Evolutionary conservation across 2,329 filamentous ascomycete genomes (phyloP).

Genomic region (Xylariomycetidae sp.): DNA sequence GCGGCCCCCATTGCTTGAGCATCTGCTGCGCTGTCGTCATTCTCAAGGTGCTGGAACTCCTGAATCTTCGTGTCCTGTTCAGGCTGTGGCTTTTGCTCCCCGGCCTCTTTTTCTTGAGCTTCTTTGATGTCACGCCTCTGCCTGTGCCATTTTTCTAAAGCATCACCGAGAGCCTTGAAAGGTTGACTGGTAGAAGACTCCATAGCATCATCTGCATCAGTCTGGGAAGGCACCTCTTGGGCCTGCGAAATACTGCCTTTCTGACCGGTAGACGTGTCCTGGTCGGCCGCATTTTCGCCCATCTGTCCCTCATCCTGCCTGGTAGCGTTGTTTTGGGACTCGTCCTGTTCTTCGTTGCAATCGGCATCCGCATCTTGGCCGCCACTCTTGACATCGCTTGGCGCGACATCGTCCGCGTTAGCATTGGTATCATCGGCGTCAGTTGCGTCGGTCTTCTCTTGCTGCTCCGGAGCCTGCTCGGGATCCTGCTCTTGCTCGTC

Average conservation of each 20-base stretch:
- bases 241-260: slow-evolving; percentile 49
- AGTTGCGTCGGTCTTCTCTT: slow-evolving; percentile 23
- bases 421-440: slow-evolving; percentile 40
- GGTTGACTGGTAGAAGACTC: slow-evolving; percentile 54
- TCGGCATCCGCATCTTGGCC: slow-evolving; percentile 62
- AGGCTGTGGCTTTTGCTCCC: slow-evolving; percentile 45
- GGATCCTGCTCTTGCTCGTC: slow-evolving; percentile 26
- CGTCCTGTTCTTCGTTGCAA: slow-evolving; percentile 55
- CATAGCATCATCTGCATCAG: slow-evolving; percentile 35
- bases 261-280: slow-evolving; percentile 57
- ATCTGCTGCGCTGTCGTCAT: slow-evolving; percentile 76
- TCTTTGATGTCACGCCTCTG: slow-evolving; percentile 78
- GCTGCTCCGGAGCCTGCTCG: slow-evolving; percentile 25
- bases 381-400: slow-evolving; percentile 57
- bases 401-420: slow-evolving; percentile 55
- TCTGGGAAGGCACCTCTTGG: slow-evolving; percentile 36
- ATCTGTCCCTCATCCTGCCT: slow-evolving; percentile 62
- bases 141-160: slow-evolving; percentile 86
- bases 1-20: slow-evolving; percentile 87
- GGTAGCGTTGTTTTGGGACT: slow-evolving; percentile 52
- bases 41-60: slow-evolving; percentile 90
- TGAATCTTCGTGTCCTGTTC: slow-evolving; percentile 51
- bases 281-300: slow-evolving; percentile 58
- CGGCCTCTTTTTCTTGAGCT: slow-evolving; percentile 46
- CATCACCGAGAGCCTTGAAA: slow-evolving; percentile 92